Evolutionary conservation across 2,329 filamentous ascomycete genomes (phyloP).

Genomic region (Sporothrix globosa): DNA sequence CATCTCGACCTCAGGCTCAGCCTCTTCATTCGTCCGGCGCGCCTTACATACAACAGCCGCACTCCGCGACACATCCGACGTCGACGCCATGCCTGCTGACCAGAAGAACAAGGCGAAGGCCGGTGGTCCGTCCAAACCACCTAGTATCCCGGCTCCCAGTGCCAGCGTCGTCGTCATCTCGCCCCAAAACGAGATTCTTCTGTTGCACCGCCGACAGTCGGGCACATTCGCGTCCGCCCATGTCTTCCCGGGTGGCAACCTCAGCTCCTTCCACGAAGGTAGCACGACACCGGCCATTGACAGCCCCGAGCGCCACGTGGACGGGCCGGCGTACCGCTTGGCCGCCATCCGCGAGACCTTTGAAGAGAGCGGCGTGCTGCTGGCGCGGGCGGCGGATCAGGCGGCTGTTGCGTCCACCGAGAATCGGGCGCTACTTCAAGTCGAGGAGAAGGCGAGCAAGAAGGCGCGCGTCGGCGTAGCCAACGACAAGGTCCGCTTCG

Average conservation of each 20-base stretch:
- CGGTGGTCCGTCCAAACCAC: constrained; percentile 12
- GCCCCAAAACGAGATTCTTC: constrained; percentile 80
- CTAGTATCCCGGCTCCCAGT: constrained; percentile 31
- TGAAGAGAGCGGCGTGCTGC: constrained; percentile 88
- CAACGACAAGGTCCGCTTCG: constrained; percentile 65
- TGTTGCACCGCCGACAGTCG: constrained; percentile 81
- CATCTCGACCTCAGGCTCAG: neutral
- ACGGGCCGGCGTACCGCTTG: constrained; percentile 74
- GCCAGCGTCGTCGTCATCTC: constrained; percentile 81
- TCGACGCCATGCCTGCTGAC: neutral
- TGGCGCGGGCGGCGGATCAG: constrained; percentile 55
- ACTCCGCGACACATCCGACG: neutral
- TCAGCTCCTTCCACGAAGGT: constrained; percentile 78
- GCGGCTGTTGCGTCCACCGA: constrained; percentile 30
- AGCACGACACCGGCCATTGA: constrained; percentile 48
- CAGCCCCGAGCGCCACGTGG: constrained; percentile 64
- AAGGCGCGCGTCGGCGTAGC: constrained; percentile 71
- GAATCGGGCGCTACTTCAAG: constrained; percentile 56
- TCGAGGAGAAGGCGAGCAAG: constrained; percentile 64
- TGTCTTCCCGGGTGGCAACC: constrained; percentile 90
- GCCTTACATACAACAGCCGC: neutral
- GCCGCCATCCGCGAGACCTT: constrained; percentile 90
- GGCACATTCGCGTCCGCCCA: constrained; percentile 87
- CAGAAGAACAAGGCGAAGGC: neutral
- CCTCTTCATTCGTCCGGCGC: neutral